phyloP scores from a whole-genome alignment of 306 rosid genomes.

The Rubus parviflorus region DNA sequence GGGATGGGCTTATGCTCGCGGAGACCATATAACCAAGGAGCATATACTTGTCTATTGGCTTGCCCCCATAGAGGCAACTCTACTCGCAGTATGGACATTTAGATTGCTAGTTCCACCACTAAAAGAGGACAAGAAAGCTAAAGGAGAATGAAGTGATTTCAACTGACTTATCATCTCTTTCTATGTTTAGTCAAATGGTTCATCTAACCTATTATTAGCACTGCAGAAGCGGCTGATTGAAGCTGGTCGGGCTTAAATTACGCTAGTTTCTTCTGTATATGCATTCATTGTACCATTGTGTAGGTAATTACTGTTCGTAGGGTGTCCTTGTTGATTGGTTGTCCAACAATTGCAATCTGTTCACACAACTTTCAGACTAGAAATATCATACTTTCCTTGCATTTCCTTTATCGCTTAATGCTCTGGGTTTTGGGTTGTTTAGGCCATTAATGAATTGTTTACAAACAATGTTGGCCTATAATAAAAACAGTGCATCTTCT shows the following conservation, averaged over 20 bases:
- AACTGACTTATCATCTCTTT: neutral
- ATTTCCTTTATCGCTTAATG: neutral
- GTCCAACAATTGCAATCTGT: neutral
- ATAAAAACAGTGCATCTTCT: neutral
- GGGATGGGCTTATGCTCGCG: slow-evolving; percentile 97
- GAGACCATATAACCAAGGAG: slow-evolving; percentile 82
- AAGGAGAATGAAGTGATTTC: slow-evolving; percentile 56
- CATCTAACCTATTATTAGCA: neutral
- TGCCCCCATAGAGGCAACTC: slow-evolving; percentile 82
- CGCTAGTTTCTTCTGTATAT: neutral
- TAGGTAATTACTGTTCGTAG: neutral
- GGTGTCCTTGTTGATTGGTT: neutral
- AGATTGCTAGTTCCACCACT: slow-evolving; percentile 45
- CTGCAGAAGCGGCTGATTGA: neutral
- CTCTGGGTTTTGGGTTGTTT: no score
- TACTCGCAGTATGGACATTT: slow-evolving; percentile 77
- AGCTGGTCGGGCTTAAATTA: neutral
- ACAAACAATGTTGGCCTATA: neutral
- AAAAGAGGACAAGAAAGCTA: slow-evolving; percentile 54
- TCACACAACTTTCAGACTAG: neutral
- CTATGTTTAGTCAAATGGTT: slow-evolving; percentile 4
- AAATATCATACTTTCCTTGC: neutral
- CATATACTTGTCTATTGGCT: slow-evolving; percentile 91
- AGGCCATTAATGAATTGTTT: no score
- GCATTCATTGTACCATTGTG: neutral